A percentile compares a stretch with the other conserved stretches of the same genome.
Evolutionary conservation across 495 filamentous ascomycete genomes (phyloP).

Genomic region (Hypomontagnella monticulosa): DNA sequence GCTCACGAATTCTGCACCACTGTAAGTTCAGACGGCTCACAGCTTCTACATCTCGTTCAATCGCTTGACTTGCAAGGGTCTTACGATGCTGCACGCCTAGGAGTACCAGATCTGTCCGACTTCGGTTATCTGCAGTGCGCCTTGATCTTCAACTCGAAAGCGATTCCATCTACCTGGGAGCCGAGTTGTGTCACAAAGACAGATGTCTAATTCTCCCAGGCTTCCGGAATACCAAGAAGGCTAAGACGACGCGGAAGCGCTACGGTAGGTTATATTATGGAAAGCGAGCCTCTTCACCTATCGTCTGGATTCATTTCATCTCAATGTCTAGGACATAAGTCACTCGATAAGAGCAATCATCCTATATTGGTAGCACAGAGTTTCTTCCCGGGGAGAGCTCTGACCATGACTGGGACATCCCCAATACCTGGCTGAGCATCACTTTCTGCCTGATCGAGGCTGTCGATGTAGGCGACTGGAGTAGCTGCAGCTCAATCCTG

Average conservation of each 20-base stretch:
- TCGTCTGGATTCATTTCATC: conserved; percentile 45
- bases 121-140: conserved; percentile 49
- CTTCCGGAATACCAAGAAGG: conserved; percentile 32
- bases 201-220: conserved; percentile 44
- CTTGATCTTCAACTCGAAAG: conserved; percentile 48
- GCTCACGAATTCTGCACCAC: not conserved
- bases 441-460: conserved; percentile 13
- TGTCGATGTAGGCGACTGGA: conserved; percentile 20
- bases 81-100: conserved; percentile 45
- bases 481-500: conserved; percentile 21
- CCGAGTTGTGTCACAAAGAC: conserved; percentile 41
- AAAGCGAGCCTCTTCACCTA: conserved; percentile 31
- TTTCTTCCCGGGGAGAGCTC: conserved; percentile 26
- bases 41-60: conserved; percentile 26
- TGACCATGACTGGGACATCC: conserved; percentile 23
- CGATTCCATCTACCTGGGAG: conserved; percentile 47
- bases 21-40: conserved; percentile 8
- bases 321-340: conserved; percentile 51
- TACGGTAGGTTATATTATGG: conserved; percentile 31
- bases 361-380: conserved; percentile 46
- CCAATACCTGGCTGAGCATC: conserved; percentile 25
- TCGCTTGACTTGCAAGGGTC: conserved; percentile 36
- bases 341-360: conserved; percentile 46
- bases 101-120: conserved; percentile 50
- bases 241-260: conserved; percentile 33